phyloP scores from a whole-genome alignment of 192 early-diverging fungal species.

The Backusella morwellensis region DNA sequence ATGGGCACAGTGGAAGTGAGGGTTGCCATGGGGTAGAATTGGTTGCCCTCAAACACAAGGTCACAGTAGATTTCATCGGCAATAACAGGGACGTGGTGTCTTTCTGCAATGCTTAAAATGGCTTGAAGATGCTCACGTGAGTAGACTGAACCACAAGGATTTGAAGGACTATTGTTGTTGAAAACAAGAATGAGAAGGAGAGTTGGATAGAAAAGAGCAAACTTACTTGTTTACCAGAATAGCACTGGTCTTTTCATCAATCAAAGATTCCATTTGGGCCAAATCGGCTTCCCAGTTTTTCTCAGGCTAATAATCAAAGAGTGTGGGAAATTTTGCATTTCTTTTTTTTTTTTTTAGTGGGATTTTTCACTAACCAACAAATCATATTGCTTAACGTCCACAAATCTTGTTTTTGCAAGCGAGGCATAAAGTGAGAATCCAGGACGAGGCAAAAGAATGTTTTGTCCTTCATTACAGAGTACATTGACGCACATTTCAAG shows the following conservation, averaged over 20 bases:
- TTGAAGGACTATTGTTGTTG: conserved; percentile 58
- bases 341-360: too few species aligned
- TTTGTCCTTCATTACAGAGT: conserved; percentile 76
- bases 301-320: conserved; percentile 50
- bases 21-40: conserved; percentile 66
- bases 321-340: conserved; percentile 2
- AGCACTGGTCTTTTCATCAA: conserved; percentile 77
- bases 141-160: conserved; percentile 91
- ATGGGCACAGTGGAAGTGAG: conserved; percentile 83
- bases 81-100: conserved; percentile 78
- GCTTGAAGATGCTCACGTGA: conserved; percentile 66
- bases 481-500: conserved; percentile 71
- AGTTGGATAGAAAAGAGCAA: neutral
- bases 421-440: conserved; percentile 89
- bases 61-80: conserved; percentile 92
- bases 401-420: conserved; percentile 68
- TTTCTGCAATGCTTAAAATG: conserved; percentile 71
- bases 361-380: conserved; percentile 49
- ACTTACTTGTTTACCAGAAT: conserved; percentile 82
- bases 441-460: conserved; percentile 82
- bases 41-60: conserved; percentile 67
- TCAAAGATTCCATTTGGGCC: conserved; percentile 72
- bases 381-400: conserved; percentile 81
- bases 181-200: neutral
- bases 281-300: conserved; percentile 85